phyloP scores from a whole-genome alignment of 768 basidiomycete species.

The Tulasnella sp. region DNA sequence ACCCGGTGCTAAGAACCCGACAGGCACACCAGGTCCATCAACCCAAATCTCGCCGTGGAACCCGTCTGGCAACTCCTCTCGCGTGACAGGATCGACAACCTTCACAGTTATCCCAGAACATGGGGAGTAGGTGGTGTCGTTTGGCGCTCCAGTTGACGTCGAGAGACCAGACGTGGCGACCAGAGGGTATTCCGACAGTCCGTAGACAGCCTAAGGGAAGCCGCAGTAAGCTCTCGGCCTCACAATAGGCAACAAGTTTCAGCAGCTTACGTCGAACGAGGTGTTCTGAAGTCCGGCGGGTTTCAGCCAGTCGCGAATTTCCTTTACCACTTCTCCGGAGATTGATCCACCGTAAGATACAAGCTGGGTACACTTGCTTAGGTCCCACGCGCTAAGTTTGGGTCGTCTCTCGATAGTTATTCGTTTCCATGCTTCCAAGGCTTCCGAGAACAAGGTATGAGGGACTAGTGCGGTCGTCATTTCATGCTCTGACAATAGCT shows the following conservation, averaged over 20 bases:
- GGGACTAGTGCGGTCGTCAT: constrained; percentile 1
- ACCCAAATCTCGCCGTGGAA: constrained; percentile 22
- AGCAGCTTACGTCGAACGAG: background rate
- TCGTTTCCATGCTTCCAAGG: constrained; percentile 13
- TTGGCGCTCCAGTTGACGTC: background rate
- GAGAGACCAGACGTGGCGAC: background rate
- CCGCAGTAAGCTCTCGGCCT: background rate
- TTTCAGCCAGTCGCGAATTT: constrained; percentile 9
- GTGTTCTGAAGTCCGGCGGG: background rate
- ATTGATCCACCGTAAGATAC: background rate
- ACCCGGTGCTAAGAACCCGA: background rate
- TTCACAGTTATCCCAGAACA: constrained; percentile 12
- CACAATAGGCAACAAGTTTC: background rate
- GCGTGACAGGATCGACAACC: constrained; percentile 16
- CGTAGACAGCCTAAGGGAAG: background rate
- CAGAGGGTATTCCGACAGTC: background rate
- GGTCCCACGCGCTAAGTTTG: background rate
- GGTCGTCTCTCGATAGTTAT: background rate
- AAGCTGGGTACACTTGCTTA: constrained; percentile 11
- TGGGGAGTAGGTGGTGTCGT: background rate
- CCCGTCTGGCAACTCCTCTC: constrained; percentile 12
- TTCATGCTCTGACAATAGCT: background rate
- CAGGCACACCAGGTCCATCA: background rate
- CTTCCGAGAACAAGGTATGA: background rate
- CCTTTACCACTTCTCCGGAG: background rate